Evolutionary conservation across 495 filamentous ascomycete species (phyloP), one percentile per base, ranked within the genome.

Genomic region (Penicillium canescens): DNA sequence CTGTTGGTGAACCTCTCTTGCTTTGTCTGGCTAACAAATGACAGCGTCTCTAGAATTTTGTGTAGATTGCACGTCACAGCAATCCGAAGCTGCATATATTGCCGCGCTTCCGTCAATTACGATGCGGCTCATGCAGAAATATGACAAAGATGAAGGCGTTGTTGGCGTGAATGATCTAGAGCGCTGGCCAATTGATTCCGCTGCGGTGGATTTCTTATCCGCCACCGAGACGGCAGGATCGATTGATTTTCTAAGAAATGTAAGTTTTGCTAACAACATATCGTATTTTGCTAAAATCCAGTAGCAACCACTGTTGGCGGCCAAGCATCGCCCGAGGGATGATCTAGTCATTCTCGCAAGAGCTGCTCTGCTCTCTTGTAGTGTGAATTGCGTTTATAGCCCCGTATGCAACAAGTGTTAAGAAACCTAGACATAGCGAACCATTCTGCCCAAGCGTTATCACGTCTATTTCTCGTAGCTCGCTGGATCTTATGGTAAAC

Each of bases 271-370:
- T 38, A 48, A n/a, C 10, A 48, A 48, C 16, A 4, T 33, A 34
- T 33, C 24, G 24, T 18, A 18, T 34, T 18, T 14, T 34, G 26
- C 42, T 52, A 52, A 52, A 28, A 9, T 36, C 40, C n/a, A 42
- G 26, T 43, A 52, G 49, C 31, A 52, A 35, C 49, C 49, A 3
- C 31, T 52, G 0, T 35, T 52, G 26, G 28, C 40, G 18, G 40
- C 14, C 21, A 52, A 39, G 36, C 21, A 43, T 23, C 34, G 37
- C 41, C 41, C n/a, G 21, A 43, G 31, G 33, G 50, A 42, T 38
- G 20, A 52, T 52, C 50, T 52, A 18, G 40, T 45, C 20, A 12
- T 52, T 26, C 41, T 52, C n/a, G 41, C 23, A 52, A 38, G 34
- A 41, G 50, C 34, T 16, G 33, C 41, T 37, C 34, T 45, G 34